Evolutionary conservation across 768 basidiomycete genomes (phyloP), one percentile per base, ranked within the genome.

Genomic region (Trametes maxima): DNA sequence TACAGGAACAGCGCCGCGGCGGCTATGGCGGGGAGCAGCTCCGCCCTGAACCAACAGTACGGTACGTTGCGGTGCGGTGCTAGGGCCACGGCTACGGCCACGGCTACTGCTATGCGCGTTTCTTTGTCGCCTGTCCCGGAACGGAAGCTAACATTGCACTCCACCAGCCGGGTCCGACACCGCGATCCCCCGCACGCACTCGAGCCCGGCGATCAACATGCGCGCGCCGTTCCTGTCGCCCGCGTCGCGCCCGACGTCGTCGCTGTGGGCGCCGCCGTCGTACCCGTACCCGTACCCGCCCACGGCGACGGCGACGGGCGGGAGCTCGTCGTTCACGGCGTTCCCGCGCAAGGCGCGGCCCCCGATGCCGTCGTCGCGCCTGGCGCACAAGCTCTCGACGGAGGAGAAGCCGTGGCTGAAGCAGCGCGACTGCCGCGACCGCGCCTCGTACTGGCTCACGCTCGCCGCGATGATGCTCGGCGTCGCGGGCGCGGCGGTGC

Each of bases 221-320:
- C 83, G 89, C 24, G 76, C 82, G 0, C 86, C 89, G 1, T 89
- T 89, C 75, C 82, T 89, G 54, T 82, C 86, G 3, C 89, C 89
- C 0, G 80, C 87, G 1, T 87, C 85, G 0, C 80, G 88, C n/a
- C 87, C 87, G 0, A 74, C 80, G 4, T 84, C 82, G 1, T 78
- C 82, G 14, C 65, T 87, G 0, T 89, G 88, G 88, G 77, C 82
- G 0, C 87, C 88, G 10, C 85, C 86, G 0, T 69, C 79, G 0
- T 79, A 80, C 64, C 65, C 66, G 65, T 72, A 62, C 65, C 69
- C 62, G 55, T 66, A 68, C 62, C 54, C 67, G 44, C 61, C 67
- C 40, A n/a, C 52, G n/a, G n/a, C n/a, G n/a, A n/a, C n/a, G n/a
- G n/a, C n/a, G 28, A 33, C 28, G 37, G 54, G 35, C 39, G 21